These are phyloP conservation scores for Citeromyces siamensis DNA, from an alignment of 1,139 yeast genomes.

Conservation along the genomic window DNA sequence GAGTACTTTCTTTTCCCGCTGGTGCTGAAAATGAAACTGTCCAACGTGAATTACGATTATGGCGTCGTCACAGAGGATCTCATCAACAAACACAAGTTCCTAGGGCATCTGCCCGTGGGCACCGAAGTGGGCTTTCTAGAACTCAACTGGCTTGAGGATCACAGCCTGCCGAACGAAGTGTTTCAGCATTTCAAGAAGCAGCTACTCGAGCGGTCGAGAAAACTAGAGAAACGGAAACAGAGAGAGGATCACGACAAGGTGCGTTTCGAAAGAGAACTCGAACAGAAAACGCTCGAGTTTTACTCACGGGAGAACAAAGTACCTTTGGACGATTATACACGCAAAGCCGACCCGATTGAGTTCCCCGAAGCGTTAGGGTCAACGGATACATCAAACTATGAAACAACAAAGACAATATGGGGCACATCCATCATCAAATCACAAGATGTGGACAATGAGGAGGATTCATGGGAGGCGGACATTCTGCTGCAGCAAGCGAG, in stretches of 20 bases:
- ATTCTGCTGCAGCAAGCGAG: conserved; percentile 37
- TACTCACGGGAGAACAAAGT: conserved; percentile 41
- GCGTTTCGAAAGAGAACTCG: conserved; percentile 51
- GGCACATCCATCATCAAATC: conserved; percentile 41
- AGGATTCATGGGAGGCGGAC: conserved; percentile 31
- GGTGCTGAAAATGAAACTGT: conserved; percentile 46
- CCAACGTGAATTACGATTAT: conserved; percentile 47
- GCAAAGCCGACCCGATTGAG: conserved; percentile 1
- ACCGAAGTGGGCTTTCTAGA: conserved; percentile 78
- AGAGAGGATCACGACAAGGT: conserved; percentile 56
- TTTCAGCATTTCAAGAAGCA: conserved; percentile 47
- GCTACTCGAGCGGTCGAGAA: conserved; percentile 44
- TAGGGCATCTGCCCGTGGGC: conserved; percentile 77
- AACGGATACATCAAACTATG: background rate
- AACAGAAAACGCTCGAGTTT: conserved; percentile 41
- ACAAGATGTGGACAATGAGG: conserved; percentile 19
- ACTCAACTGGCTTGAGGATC: conserved; percentile 60
- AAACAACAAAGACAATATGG: conserved; percentile 37
- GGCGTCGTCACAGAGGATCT: conserved; percentile 44
- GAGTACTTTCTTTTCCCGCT: conserved; percentile 56
- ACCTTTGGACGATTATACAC: conserved; percentile 15
- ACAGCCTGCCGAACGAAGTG: conserved; percentile 31
- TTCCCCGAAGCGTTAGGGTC: conserved; percentile 2
- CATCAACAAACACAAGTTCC: conserved; percentile 54
- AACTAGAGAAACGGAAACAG: conserved; percentile 36